These are phyloP conservation scores for Ganoderma meredithae DNA, from an alignment of 1,284 basidiomycete species.

Conservation along the genomic window DNA sequence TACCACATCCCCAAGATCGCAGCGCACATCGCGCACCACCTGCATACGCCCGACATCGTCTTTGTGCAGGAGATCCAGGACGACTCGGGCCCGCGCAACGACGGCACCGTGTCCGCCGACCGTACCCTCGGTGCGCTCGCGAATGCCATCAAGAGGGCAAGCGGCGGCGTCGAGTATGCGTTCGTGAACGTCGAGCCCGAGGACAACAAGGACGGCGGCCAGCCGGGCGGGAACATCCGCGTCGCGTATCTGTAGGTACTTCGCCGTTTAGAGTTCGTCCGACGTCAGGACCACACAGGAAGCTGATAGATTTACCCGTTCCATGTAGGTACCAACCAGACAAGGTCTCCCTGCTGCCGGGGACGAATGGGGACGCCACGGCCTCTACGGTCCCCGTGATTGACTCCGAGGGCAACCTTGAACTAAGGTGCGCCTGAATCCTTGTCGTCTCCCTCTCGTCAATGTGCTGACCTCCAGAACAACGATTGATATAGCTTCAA, in stretches of 20 bases:
- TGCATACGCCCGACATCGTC: constrained; percentile 66
- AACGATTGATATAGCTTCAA: constrained; percentile 52
- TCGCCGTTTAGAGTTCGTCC: constrained; percentile 10
- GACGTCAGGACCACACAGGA: neutral
- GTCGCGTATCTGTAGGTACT: constrained; percentile 57
- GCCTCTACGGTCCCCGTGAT: constrained; percentile 29
- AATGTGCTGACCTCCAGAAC: neutral
- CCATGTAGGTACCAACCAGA: constrained; percentile 38
- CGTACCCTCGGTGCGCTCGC: constrained; percentile 59
- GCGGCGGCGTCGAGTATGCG: constrained; percentile 51
- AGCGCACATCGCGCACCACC: constrained; percentile 58
- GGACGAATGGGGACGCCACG: constrained; percentile 38
- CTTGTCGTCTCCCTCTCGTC: neutral
- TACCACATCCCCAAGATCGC: constrained; percentile 58
- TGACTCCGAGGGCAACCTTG: constrained; percentile 30
- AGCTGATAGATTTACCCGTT: neutral
- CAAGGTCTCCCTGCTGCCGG: constrained; percentile 38
- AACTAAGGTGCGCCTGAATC: constrained; percentile 22
- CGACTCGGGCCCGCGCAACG: constrained; percentile 61
- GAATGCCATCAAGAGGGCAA: constrained; percentile 55
- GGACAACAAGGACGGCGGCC: constrained; percentile 65
- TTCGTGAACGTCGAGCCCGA: constrained; percentile 61
- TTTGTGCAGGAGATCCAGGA: constrained; percentile 76
- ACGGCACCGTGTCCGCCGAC: constrained; percentile 63
- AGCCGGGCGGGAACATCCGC: constrained; percentile 72